A percentile compares a stretch with the other conserved stretches of the same genome.
Evolutionary conservation across 192 early-diverging fungal species (phyloP).

Genomic region (Funneliformis geosporum): DNA sequence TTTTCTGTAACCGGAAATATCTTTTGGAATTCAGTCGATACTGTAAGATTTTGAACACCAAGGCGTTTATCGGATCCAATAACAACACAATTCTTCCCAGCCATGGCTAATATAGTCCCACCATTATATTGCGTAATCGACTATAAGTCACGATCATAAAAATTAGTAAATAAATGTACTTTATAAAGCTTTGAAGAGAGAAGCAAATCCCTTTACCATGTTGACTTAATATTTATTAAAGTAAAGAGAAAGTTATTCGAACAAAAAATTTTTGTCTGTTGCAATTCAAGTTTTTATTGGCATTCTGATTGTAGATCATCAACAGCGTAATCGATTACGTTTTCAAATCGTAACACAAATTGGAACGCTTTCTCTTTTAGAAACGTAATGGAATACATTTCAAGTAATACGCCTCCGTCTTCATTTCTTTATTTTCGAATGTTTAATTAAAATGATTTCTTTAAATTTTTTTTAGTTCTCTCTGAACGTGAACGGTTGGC

Average conservation of each 20-base stretch:
- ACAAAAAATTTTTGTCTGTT: neutral
- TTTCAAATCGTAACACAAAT: neutral
- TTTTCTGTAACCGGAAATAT: constrained; percentile 86
- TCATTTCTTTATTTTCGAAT: neutral
- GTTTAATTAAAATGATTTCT: neutral
- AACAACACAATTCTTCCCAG: constrained; percentile 97
- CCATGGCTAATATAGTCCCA: constrained; percentile 92
- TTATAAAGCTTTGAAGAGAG: no score
- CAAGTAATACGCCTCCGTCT: neutral
- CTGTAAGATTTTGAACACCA: constrained; percentile 89
- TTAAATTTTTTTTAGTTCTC: constrained; percentile 35
- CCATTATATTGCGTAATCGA: constrained; percentile 93
- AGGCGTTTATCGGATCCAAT: constrained; percentile 95
- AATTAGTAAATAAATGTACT: no score
- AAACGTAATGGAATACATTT: constrained; percentile 1
- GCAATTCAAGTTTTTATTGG: neutral
- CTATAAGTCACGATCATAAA: neutral
- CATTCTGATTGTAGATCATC: neutral
- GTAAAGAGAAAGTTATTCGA: no score
- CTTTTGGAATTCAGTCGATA: constrained; percentile 95
- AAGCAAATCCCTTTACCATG: neutral
- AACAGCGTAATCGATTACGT: neutral
- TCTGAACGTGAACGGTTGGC: constrained; percentile 51
- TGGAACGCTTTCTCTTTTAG: no score
- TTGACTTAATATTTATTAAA: neutral